Percentiles rank a stretch among this genome's conserved stretches.
Conservation (phyloP, 2,329 filamentous ascomycete species). For the Cercospora janseana region DNA sequence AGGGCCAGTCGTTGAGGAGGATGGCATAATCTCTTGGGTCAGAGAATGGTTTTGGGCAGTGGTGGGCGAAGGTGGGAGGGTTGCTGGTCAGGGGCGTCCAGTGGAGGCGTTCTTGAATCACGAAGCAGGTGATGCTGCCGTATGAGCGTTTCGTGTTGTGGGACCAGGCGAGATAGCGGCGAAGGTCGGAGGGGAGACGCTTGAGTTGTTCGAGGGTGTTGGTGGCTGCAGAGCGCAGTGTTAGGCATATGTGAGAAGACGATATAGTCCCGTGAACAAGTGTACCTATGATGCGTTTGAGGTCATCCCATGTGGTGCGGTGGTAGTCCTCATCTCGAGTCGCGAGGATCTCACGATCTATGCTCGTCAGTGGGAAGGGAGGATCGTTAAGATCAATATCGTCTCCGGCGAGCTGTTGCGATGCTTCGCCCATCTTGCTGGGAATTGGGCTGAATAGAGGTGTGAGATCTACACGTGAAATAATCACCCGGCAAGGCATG, state of each 20-base stretch:
- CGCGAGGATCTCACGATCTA: constrained; percentile 50
- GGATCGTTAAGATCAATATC: constrained; percentile 37
- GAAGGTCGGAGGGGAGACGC: constrained; percentile 58
- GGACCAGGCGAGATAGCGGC: constrained; percentile 61
- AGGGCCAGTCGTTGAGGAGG: constrained; percentile 63
- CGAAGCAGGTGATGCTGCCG: constrained; percentile 56
- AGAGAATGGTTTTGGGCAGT: constrained; percentile 53
- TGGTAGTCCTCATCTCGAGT: constrained; percentile 55
- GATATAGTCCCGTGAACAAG: not conserved
- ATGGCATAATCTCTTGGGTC: constrained; percentile 56
- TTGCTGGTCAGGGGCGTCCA: constrained; percentile 45
- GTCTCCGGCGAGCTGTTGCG: constrained; percentile 22
- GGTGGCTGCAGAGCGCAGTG: constrained; percentile 31
- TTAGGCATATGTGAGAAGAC: not conserved
- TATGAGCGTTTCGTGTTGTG: constrained; percentile 54
- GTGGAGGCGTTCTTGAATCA: constrained; percentile 54
- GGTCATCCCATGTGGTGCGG: constrained; percentile 52
- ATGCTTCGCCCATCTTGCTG: constrained; percentile 17
- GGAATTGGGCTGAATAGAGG: not conserved
- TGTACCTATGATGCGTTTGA: constrained; percentile 53
- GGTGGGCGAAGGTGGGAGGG: constrained; percentile 42
- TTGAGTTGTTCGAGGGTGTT: constrained; percentile 58
- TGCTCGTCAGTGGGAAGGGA: constrained; percentile 49
- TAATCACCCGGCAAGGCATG: not conserved
- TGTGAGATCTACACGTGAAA: not conserved